Base-by-base conservation (phyloP, 768 basidiomycete genomes). In the Cyathus striatus region DNA sequence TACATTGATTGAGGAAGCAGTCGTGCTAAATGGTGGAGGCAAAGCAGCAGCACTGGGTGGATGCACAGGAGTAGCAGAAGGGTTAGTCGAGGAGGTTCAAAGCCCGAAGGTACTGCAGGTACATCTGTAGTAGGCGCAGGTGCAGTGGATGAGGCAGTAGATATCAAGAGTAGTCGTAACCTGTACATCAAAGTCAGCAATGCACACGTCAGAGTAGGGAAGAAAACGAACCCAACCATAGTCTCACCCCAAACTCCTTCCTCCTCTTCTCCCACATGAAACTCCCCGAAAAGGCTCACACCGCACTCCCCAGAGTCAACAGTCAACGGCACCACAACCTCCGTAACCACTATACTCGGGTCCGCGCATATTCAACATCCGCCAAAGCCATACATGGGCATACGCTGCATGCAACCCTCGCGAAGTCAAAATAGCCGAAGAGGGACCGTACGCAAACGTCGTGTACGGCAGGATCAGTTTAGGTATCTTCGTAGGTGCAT, bases 201-300 rank as follows among this genome's bases (percentile, higher is more conserved):
- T 10, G 27, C n/a, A n/a, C n/a, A n/a, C 12, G 10, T 32, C 22
- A 16, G 24, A 26, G 12, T 10, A 35, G 3, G n/a, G 14, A 35
- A 16, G 10, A 23, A 9, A 23, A 66, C 83, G 63, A 52, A 87
- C 86, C 87, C 87, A 36, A 81, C 72, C 17, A 83, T n/a, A n/a
- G n/a, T n/a, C n/a, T 86, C 64, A 89, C 86, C 38, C 86, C 85
- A 87, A 86, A 86, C 25, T 81, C 81, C 44, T 76, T 78, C 23
- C 52, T 54, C 37, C 62, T 66, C 10, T 52, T 64, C 43, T 73
- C 72, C 70, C 72, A 73, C 72, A 73, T 73, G 50, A 90, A 90
- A 55, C 85, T 87, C 23, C 86, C 88, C 12, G 83, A 68, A 59
- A 91, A 90, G n/a, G 1, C 86, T 78, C 88, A 89, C 18, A 89